Base-by-base conservation (phyloP, 352 stramenopile species). In the Phytophthora fragariaefolia region DNA sequence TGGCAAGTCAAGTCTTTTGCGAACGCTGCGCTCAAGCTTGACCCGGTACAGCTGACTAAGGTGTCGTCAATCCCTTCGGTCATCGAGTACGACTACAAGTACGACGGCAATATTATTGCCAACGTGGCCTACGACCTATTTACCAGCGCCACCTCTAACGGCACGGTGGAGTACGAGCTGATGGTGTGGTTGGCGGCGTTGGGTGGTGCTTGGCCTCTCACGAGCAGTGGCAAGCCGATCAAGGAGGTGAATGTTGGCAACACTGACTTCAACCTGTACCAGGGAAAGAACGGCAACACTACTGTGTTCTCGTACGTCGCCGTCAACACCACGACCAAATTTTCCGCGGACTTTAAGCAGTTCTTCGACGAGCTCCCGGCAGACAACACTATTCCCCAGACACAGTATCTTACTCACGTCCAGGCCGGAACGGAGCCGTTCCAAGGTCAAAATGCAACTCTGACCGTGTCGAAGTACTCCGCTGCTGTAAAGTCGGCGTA, bases 111-210 rank as follows among this genome's bases (percentile, higher is more conserved):
- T 17, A 51, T 76, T 9, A 58, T 82, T 23, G 64, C 71, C 17
- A 67, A 82, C 51, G 61, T 82, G n/a, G 64, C 63, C 38, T 79
- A 74, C 47, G 72, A 79, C 24, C 55, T 79, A 40, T 76, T 79
- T 51, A 76, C 68, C 18, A 74, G 52, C 22, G 66, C 67, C n/a
- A 71, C 59, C 0, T 20, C 48, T 3, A 63, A 34, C 23, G 71
- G 71, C 22, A 50, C 51, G 20, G 62, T 69, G 27, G 64, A 76
- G 59, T 76, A 74, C 55, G 68, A 76, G 43, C 54, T 79, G 42
- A 76, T 79, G 72, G 64, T 79, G 15, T 76, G 67, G 72, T 60
- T 74, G 28, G 67, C 62, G 2, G 67, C 71, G 6, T 30, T 74
- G 20, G 68, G 64, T 18, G 72, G 72, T 10, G 67, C 72, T 15